Evolutionary conservation across 2,329 filamentous ascomycete species (phyloP), one percentile per base, ranked within the genome.

Genomic region (Colletotrichum filicis): DNA sequence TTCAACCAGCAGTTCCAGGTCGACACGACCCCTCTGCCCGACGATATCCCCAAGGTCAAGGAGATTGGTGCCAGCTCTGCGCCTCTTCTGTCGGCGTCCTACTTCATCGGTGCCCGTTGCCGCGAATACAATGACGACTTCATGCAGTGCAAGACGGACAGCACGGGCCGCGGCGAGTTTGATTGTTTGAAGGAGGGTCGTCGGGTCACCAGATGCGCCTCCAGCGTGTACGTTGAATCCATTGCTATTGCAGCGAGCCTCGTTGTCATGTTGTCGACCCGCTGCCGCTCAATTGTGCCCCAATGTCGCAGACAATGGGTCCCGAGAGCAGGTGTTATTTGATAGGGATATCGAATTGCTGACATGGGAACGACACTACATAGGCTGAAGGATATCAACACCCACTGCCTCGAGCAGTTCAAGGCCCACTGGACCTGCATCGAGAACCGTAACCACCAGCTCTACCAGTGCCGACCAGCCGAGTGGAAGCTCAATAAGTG

Each of bases 141-240:
- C 87, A 99, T 99, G 96, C 94, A 97, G 88, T 99, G 97, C 93
- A 99, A 99, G 92, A 94, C 91, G 78, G 95, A 98, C 86, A 92
- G 95, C 79, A 93, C 94, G 75, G 97, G 97, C 79, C 92, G 91
- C 84, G 97, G 95, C 83, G 97, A 99, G 88, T 85, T 97, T 76
- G 94, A 98, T 78, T 99, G 97, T 86, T 87, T 99, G 90, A 96
- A 94, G 89, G 97, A 99, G 87, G 97, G 97, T 70, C 91, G 97
- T 83, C 94, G 97, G 85, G 97, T 99, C 75, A 99, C 97, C 78
- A 91, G 97, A 86, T 99, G 97, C 88, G 97, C 97, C 73, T 92
- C 94, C 78, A 97, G 95, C 85, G 97, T 99, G 94, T 98, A 93
- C 79, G 94, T 93, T 68, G 53, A 74, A 30, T 12, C 24, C 14